Percentiles rank a stretch among this genome's conserved stretches.
Evolutionary conservation across 202 grass and related monocot species (phyloP).

Genomic region (Schoenoplectus tabernaemontani): DNA sequence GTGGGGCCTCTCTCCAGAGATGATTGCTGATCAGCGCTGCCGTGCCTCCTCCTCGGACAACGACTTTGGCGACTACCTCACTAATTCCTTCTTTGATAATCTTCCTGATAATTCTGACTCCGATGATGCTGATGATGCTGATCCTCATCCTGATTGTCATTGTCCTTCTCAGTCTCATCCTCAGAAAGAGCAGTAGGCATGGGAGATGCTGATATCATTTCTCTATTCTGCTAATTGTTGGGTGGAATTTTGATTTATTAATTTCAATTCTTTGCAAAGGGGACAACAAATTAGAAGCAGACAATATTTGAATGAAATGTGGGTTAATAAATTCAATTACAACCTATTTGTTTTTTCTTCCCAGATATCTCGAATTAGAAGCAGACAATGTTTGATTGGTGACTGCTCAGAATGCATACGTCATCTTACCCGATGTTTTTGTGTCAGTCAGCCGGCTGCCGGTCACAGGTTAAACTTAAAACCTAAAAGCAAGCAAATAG

Average conservation of each 20-base stretch:
- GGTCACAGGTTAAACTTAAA: too few relatives aligned
- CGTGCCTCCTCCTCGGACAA: constrained; percentile 46
- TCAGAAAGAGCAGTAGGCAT: not conserved
- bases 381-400: too few relatives aligned
- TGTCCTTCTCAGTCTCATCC: not conserved
- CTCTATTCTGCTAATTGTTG: not conserved
- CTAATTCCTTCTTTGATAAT: constrained; percentile 57
- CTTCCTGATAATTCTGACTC: constrained; percentile 22
- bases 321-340: not conserved
- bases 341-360: too few relatives aligned
- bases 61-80: constrained; percentile 49
- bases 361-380: too few relatives aligned
- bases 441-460: too few relatives aligned
- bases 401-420: too few relatives aligned
- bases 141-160: not conserved
- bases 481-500: too few relatives aligned
- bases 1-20: constrained; percentile 79
- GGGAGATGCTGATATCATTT: too few relatives aligned
- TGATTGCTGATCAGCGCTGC: constrained; percentile 94
- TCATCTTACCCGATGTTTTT: too few relatives aligned
- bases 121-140: not conserved
- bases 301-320: not conserved
- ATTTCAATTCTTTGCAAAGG: not conserved
- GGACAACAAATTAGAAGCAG: not conserved
- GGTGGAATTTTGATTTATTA: not conserved